phyloP scores from a whole-genome alignment of 805 yeast species.

The Spencermartinsiella europaea region DNA sequence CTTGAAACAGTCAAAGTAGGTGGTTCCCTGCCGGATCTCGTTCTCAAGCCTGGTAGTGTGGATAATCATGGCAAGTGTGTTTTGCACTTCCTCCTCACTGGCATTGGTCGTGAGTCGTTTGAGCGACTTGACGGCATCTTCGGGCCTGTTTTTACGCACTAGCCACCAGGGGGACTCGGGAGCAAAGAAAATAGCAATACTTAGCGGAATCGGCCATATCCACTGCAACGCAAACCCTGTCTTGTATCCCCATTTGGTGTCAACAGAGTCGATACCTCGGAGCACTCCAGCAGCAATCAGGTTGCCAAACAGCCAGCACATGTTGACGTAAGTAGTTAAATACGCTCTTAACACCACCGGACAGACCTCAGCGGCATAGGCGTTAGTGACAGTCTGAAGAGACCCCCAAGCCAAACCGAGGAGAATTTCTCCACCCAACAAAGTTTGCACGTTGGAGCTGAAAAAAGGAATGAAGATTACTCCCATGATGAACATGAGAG shows the following conservation, averaged over 20 bases:
- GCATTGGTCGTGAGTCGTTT: slow-evolving; percentile 46
- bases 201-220: slow-evolving; percentile 52
- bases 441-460: slow-evolving; percentile 34
- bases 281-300: slow-evolving; percentile 48
- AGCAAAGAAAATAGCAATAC: slow-evolving; percentile 38
- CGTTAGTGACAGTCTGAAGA: slow-evolving; percentile 44
- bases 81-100: slow-evolving; percentile 18
- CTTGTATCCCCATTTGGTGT: slow-evolving; percentile 39
- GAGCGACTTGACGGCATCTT: slow-evolving; percentile 46
- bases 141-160: slow-evolving; percentile 36
- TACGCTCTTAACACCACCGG: slow-evolving; percentile 46
- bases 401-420: slow-evolving; percentile 46
- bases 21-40: slow-evolving; percentile 23
- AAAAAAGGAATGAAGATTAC: slow-evolving; percentile 42
- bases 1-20: slow-evolving; percentile 41
- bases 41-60: slow-evolving; percentile 39
- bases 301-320: slow-evolving; percentile 56
- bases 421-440: slow-evolving; percentile 35
- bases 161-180: slow-evolving; percentile 55
- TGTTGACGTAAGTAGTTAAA: slow-evolving; percentile 46
- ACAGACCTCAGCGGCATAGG: slow-evolving; percentile 52
- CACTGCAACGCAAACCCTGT: slow-evolving; percentile 56
- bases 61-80: slow-evolving; percentile 37
- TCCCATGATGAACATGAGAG: slow-evolving; percentile 30
- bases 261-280: slow-evolving; percentile 31